These are phyloP conservation scores for Bretschneidera sinensis DNA, from an alignment of 345 rosid genomes.

Conservation along the genomic window DNA sequence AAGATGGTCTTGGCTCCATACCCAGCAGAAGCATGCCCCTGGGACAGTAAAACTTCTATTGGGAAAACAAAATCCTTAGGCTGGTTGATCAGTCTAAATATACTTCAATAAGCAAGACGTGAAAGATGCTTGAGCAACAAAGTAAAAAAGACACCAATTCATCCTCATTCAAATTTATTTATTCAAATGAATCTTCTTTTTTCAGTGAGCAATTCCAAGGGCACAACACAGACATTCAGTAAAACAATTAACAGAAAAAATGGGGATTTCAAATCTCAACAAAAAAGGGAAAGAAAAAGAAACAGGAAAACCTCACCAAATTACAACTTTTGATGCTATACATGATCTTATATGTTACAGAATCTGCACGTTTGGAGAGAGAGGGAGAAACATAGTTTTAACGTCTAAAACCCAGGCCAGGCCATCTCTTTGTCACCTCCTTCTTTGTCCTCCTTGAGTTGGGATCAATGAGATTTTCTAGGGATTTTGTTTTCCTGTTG, in stretches of 20 bases:
- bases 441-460: constrained; percentile 73
- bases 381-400: constrained; percentile 24
- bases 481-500: constrained; percentile 83
- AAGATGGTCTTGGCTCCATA: too few species aligned
- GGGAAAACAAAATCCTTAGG: too few species aligned
- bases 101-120: too few species aligned
- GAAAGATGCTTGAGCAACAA: too few species aligned
- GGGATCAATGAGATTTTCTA: constrained; percentile 88
- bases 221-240: constrained; percentile 33
- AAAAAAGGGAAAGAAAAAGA: constrained; percentile 6
- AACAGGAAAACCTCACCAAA: constrained; percentile 25
- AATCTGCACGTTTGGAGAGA: constrained; percentile 24
- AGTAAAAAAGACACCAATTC: background rate
- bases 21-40: too few species aligned
- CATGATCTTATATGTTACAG: constrained; percentile 52
- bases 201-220: constrained; percentile 12
- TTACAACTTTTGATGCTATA: constrained; percentile 41
- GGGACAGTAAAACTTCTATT: too few species aligned
- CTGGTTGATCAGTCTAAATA: too few species aligned
- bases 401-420: constrained; percentile 81
- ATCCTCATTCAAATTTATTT: constrained; percentile 25
- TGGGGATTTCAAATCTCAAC: constrained; percentile 14
- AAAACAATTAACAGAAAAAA: constrained; percentile 25
- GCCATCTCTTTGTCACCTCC: constrained; percentile 77
- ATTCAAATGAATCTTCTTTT: constrained; percentile 23